These are phyloP conservation scores for Neonectria sp. DNA, from an alignment of 2,329 filamentous ascomycete species.

Conservation along the genomic window DNA sequence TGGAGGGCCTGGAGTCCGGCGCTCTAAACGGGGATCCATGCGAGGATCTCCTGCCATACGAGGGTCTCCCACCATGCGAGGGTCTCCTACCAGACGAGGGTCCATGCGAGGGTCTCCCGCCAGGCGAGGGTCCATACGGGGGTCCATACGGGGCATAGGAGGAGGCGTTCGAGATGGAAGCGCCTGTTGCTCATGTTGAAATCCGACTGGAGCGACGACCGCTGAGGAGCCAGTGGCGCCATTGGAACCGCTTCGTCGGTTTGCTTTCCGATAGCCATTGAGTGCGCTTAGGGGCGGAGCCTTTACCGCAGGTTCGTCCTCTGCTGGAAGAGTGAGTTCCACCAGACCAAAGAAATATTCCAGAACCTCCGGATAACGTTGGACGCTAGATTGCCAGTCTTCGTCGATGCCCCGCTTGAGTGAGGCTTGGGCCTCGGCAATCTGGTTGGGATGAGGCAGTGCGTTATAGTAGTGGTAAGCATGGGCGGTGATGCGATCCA, in stretches of 20 bases:
- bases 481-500: slow-evolving; percentile 70
- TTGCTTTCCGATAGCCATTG: slow-evolving; percentile 63
- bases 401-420: slow-evolving; percentile 83
- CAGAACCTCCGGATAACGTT: slow-evolving; percentile 85
- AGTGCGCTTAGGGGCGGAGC: slow-evolving; percentile 73
- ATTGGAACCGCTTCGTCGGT: slow-evolving; percentile 56
- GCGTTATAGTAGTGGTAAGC: slow-evolving; percentile 72
- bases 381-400: slow-evolving; percentile 83
- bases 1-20: slow-evolving; percentile 48
- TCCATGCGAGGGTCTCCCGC: slow-evolving; percentile 32
- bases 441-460: slow-evolving; percentile 72
- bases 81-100: slow-evolving; percentile 31
- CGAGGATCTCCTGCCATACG: slow-evolving; percentile 22
- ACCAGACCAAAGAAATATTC: slow-evolving; percentile 85
- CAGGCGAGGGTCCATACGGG: neutral
- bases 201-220: slow-evolving; percentile 45
- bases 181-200: slow-evolving; percentile 41
- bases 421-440: slow-evolving; percentile 74
- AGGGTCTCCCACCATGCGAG: neutral
- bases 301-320: slow-evolving; percentile 72
- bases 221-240: slow-evolving; percentile 53
- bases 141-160: slow-evolving; percentile 43
- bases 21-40: slow-evolving; percentile 40
- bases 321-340: slow-evolving; percentile 74
- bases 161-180: slow-evolving; percentile 47